Percentiles rank a stretch among this genome's conserved stretches.
Evolutionary conservation across 768 basidiomycete species (phyloP).

Genomic region (Leccinum boreale): DNA sequence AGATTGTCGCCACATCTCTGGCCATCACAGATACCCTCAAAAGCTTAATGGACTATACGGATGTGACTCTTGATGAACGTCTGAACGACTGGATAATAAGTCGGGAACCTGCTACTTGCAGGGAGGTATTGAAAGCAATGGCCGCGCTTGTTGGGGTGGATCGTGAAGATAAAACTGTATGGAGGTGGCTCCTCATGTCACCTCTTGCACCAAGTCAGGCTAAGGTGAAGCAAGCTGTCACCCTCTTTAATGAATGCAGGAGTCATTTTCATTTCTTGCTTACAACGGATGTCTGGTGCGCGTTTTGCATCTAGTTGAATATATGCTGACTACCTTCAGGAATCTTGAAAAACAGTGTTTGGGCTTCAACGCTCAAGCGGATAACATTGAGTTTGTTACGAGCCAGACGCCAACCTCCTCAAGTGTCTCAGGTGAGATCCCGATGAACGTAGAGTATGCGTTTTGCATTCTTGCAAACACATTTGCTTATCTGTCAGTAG

Average conservation of each 20-base stretch:
- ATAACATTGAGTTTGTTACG: background rate
- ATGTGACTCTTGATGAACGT: background rate
- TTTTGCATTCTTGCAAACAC: background rate
- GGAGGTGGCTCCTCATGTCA: background rate
- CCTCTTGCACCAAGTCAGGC: background rate
- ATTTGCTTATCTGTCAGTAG: background rate
- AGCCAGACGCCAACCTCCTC: background rate
- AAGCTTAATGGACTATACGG: background rate
- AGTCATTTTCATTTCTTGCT: slow-evolving; percentile 1
- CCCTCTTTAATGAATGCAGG: background rate
- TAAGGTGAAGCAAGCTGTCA: background rate
- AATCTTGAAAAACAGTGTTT: background rate
- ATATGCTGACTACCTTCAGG: background rate
- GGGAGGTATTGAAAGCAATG: background rate
- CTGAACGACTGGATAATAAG: background rate
- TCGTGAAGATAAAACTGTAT: background rate
- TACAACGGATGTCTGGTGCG: slow-evolving; percentile 2
- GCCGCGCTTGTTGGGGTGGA: background rate
- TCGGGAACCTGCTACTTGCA: background rate
- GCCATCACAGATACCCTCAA: background rate
- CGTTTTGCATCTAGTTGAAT: background rate
- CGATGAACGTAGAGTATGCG: background rate
- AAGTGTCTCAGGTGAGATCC: background rate
- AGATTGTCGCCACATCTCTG: background rate
- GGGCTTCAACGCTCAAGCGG: background rate